Evolutionary conservation across 2,329 filamentous ascomycete species (phyloP), one percentile per base, ranked within the genome.

Genomic region (Microsporum canis): DNA sequence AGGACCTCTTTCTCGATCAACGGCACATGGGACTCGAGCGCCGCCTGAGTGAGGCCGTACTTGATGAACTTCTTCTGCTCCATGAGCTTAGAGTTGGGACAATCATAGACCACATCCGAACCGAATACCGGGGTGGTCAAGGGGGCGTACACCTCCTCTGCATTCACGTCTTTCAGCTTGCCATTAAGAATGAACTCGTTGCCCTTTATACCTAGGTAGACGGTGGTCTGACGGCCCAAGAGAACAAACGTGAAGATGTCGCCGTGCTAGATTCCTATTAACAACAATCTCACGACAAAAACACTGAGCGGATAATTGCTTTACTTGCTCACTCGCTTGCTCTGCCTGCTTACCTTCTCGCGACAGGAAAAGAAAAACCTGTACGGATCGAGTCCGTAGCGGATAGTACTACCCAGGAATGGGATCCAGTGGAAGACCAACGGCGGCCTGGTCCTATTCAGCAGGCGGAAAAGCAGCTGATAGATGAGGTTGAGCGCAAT

Each of bases 141-240:
- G 58, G 88, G 86, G 62, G 83, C 85, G 76, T 96, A 96, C 66
- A 95, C 87, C 70, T 96, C 90, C 76, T 96, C 91, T 29, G 91
- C 91, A 71, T 88, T 91, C 68, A 95, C 87, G 70, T 96, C 90
- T 77, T 88, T 89, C 69, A 90, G 80, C 78, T 95, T 95, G 69
- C 89, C 91, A 73, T 96, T 96, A 66, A 96, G 81, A 67, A 96
- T 91, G 73, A 96, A 95, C 66, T 96, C 89, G 75, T 95, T 96
- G 66, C 91, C 91, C 64, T 86, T 81, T 8, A 86, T 84, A 39
- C 91, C 90, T 62, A 95, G 78, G 67, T 86, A 91, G 39, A 95
- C 90, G 2, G 91, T 95, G 57, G 88, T 94, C 77, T 89, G 92
- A 78, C 87, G 88, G 68, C 91, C 91, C 58, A 96, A 84, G 51